Conservation (phyloP, 163 green algal species). For the Coccomyxa subellipsoidea region DNA sequence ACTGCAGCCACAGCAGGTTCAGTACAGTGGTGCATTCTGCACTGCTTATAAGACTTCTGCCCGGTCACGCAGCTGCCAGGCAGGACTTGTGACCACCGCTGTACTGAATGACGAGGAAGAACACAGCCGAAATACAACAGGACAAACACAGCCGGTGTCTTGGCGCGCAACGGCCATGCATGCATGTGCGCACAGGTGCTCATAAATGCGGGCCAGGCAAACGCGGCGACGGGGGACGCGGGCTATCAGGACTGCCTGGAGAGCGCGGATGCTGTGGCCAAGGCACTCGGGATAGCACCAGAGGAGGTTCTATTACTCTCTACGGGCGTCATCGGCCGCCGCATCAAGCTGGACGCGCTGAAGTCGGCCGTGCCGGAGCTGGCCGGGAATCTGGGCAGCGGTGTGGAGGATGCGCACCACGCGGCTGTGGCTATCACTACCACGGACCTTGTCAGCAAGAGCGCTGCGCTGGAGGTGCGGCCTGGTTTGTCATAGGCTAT, state of each 20-base stretch:
- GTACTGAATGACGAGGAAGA: no score
- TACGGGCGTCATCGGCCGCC: slow-evolving; percentile 87
- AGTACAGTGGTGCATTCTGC: no score
- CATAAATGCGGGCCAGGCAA: slow-evolving; percentile 94
- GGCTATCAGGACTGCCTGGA: slow-evolving; percentile 59
- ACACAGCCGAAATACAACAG: no score
- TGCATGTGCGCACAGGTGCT: slow-evolving; percentile 58
- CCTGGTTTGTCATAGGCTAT: not conserved
- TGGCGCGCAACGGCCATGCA: no score
- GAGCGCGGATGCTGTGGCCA: slow-evolving; percentile 43
- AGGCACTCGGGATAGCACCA: slow-evolving; percentile 48
- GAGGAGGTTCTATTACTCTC: slow-evolving; percentile 50
- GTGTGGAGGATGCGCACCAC: slow-evolving; percentile 65
- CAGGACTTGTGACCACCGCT: no score
- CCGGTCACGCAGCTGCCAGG: no score
- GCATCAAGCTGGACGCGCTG: slow-evolving; percentile 90
- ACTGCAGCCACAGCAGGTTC: no score
- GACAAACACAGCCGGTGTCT: not conserved
- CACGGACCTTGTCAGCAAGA: slow-evolving; percentile 85
- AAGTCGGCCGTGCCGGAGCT: slow-evolving; percentile 69
- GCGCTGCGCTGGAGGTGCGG: slow-evolving; percentile 67
- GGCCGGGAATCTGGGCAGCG: slow-evolving; percentile 48
- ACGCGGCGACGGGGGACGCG: slow-evolving; percentile 89
- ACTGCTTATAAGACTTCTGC: no score
- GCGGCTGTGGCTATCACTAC: slow-evolving; percentile 95